Percentiles rank a stretch among this genome's conserved stretches.
Evolutionary conservation across 495 filamentous ascomycete genomes (phyloP).

Genomic region (Chaetomium fimeti): DNA sequence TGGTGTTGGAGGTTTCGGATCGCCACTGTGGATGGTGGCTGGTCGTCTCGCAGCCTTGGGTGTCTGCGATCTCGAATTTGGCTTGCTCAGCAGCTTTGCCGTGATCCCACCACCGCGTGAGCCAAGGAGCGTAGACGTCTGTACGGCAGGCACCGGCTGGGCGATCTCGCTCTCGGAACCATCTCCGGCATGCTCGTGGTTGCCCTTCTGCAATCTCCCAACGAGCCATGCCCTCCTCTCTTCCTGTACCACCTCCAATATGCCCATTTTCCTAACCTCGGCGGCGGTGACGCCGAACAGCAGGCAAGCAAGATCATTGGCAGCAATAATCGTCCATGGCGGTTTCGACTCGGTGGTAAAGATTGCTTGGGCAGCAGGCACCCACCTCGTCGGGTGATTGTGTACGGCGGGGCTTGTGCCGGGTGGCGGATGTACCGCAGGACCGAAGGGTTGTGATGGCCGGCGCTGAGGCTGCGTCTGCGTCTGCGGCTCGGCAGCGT

Average conservation of each 20-base stretch:
- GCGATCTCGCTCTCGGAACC: constrained; percentile 45
- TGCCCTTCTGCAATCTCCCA: constrained; percentile 66
- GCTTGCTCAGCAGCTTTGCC: constrained; percentile 81
- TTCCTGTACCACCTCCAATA: constrained; percentile 87
- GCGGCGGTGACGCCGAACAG: constrained; percentile 93
- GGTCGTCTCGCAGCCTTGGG: constrained; percentile 54
- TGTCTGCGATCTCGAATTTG: constrained; percentile 64
- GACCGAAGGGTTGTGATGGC: constrained; percentile 41
- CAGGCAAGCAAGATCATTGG: constrained; percentile 95
- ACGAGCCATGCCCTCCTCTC: constrained; percentile 89
- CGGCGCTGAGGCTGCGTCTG: constrained; percentile 48
- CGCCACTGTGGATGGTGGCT: constrained; percentile 73
- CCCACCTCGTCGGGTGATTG: constrained; percentile 85
- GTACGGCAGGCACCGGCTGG: constrained; percentile 49
- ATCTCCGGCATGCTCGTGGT: constrained; percentile 43
- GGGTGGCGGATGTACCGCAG: constrained; percentile 33
- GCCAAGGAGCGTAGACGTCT: constrained; percentile 52
- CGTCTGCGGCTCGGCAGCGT: constrained; percentile 50
- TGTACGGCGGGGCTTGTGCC: constrained; percentile 55
- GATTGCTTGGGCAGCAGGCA: constrained; percentile 89
- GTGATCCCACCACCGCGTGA: constrained; percentile 74
- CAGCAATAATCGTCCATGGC: constrained; percentile 93
- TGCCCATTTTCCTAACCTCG: constrained; percentile 91
- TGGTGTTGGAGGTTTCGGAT: constrained; percentile 59
- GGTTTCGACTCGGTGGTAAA: constrained; percentile 86